Conservation (phyloP, 352 stramenopile species). For the Globisporangium heterothallicum region DNA sequence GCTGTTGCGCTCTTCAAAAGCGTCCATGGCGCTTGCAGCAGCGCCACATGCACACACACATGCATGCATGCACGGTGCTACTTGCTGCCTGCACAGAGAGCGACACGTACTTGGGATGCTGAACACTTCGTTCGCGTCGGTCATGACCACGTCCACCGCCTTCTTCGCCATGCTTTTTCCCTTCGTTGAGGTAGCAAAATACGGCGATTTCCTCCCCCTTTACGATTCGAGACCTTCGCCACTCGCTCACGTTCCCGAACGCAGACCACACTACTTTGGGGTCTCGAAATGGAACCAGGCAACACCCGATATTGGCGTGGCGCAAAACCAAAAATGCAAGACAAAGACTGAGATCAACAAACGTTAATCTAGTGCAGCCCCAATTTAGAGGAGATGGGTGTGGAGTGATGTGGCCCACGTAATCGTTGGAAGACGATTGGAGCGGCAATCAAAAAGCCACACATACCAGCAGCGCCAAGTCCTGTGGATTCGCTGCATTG, state of each 20-base stretch:
- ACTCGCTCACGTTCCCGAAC: too few relatives aligned
- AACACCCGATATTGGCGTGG: not conserved
- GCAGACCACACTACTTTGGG: not conserved
- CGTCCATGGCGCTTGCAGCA: too few relatives aligned
- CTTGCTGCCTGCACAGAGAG: not conserved
- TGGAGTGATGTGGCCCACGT: too few relatives aligned
- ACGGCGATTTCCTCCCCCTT: too few relatives aligned
- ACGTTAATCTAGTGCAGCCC: too few relatives aligned
- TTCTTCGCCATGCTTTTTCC: constrained; percentile 20
- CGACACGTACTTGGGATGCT: constrained; percentile 41
- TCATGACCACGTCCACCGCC: constrained; percentile 20
- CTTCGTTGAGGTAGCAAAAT: not conserved
- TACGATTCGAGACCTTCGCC: constrained; percentile 6
- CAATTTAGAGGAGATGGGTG: too few relatives aligned
- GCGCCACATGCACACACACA: not conserved
- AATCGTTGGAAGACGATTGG: not conserved
- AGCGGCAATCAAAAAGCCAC: not conserved
- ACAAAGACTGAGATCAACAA: not conserved
- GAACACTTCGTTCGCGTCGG: constrained; percentile 28
- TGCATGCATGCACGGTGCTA: not conserved
- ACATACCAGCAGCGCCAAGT: too few relatives aligned
- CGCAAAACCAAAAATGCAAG: constrained; percentile 7
- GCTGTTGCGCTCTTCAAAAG: too few relatives aligned
- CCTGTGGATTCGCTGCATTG: too few relatives aligned
- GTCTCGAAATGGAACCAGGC: not conserved